Evolutionary conservation across 2,329 filamentous ascomycete species (phyloP), one percentile per base, ranked within the genome.

Genomic region (Dactylellina parvicollis): DNA sequence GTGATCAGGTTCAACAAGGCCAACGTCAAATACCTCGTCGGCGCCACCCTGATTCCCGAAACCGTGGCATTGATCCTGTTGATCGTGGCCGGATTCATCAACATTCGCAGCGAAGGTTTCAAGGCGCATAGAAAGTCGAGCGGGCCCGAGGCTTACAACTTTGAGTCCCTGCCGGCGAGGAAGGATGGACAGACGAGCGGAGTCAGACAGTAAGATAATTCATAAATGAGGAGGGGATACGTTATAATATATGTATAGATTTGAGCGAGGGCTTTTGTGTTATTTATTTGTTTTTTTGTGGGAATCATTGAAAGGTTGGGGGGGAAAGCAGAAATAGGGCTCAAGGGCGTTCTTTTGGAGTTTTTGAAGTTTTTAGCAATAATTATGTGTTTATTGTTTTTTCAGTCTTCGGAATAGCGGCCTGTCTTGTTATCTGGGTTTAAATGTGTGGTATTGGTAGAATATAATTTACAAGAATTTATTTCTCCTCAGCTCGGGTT

Each of bases 21-120:
- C 2, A 64, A 69, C 20, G 55, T 67, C 0, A 62, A 64, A 24
- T 74, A 74, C 62, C 56, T 69, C 16, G 52, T 74, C 56, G 70
- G 70, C 26, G 57, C 62, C 3, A 52, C 52, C 4, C n/a, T 74
- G 24, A 38, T 74, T 4, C 70, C 70, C n/a, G 70, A 74, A 26
- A 40, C 44, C 10, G 24, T 74, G 7, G 62, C 70, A 0, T 40
- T 74, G 32, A 42, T 74, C 8, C 24, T 69, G 1, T 22, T 74
- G 40, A 50, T 74, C 24, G 18, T 40, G 0, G 3, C 47, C 30
- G 70, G 62, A 8, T 69, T 44, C 7, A 40, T 57, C 3, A 69
- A 69, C 14, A 26, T 62, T 14, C 40, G 36, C 16, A 52, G 56
- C 26, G 56, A 55, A 18, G 36, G 20, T 1, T 49, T 64, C 20